Evolutionary conservation across 2,329 filamentous ascomycete genomes (phyloP), one percentile per base, ranked within the genome.

Genomic region (Zymoseptoria pseudotritici): DNA sequence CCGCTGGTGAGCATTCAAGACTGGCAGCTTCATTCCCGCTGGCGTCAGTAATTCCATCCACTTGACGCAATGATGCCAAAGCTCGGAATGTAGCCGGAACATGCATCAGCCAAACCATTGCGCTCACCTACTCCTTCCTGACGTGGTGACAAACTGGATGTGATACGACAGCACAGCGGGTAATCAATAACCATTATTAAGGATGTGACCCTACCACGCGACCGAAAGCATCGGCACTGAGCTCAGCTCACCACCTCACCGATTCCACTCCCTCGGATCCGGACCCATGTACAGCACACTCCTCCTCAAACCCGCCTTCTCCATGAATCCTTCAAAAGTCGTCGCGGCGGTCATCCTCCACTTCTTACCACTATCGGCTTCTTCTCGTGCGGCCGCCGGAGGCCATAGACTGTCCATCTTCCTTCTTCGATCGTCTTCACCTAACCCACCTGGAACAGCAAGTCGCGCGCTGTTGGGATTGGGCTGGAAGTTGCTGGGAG

Each of bases 251-350:
- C 29, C 9, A 19, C 19, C 21, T 46, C 50, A 58, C 20, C 61
- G 42, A 57, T 66, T 66, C 63, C 65, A 66, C 22, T 59, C 61
- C 52, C 65, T 60, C 50, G 65, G 63, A 61, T 65, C 63, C 13
- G 61, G 61, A 13, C 63, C 63, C 51, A 59, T 57, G 4, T 50
- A 46, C 55, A 64, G 51, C 56, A 63, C 56, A 50, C 61, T 71
- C 63, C 57, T 73, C 67, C 54, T 74, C 70, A 67, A 73, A 10
- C 76, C 76, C 7, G 75, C 76, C 49, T 73, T 66, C 66, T 75
- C 74, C 75, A 78, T 77, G 53, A 78, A 64, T 54, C 72, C 71
- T 0, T 73, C 74, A 59, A 77, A 77, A 3, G 76, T 78, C 3
- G 76, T 66, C 36, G 57, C 50, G 24, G 59, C 57, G n/a, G 63